phyloP scores from a whole-genome alignment of 305 asterid genomes.

The Lippia alba region DNA sequence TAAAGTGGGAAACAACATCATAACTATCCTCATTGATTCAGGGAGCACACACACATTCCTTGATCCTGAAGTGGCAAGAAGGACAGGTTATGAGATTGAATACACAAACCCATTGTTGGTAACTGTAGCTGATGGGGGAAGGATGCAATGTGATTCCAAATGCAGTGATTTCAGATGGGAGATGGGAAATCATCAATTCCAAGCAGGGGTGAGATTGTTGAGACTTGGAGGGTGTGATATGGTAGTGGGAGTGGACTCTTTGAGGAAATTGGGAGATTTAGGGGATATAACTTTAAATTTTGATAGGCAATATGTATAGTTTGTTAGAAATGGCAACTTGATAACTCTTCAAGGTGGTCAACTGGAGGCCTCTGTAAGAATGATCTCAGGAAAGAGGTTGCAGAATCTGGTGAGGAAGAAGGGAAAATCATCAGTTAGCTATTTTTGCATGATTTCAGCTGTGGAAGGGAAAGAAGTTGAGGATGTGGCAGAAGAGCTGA shows the following conservation, averaged over 20 bases:
- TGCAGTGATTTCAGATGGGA: background rate
- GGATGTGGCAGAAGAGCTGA: background rate
- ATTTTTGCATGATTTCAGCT: background rate
- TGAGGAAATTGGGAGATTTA: background rate
- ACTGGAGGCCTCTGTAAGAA: background rate
- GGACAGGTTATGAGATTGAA: background rate
- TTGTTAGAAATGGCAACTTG: background rate
- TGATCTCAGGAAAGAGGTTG: background rate
- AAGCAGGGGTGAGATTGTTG: background rate
- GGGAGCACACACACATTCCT: background rate
- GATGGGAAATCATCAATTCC: background rate
- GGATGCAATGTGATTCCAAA: background rate
- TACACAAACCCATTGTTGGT: background rate
- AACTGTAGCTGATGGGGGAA: background rate
- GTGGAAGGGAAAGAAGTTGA: background rate
- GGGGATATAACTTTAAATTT: background rate
- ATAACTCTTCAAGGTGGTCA: background rate
- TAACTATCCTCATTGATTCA: background rate
- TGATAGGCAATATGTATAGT: background rate
- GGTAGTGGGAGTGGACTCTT: conserved; percentile 6
- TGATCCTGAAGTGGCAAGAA: background rate
- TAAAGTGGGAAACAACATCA: background rate
- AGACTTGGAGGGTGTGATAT: background rate
- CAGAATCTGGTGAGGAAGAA: background rate
- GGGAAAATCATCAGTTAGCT: background rate